These are phyloP conservation scores for Lanmaoa pseudosensibilis DNA, from an alignment of 768 basidiomycete genomes.

Conservation along the genomic window DNA sequence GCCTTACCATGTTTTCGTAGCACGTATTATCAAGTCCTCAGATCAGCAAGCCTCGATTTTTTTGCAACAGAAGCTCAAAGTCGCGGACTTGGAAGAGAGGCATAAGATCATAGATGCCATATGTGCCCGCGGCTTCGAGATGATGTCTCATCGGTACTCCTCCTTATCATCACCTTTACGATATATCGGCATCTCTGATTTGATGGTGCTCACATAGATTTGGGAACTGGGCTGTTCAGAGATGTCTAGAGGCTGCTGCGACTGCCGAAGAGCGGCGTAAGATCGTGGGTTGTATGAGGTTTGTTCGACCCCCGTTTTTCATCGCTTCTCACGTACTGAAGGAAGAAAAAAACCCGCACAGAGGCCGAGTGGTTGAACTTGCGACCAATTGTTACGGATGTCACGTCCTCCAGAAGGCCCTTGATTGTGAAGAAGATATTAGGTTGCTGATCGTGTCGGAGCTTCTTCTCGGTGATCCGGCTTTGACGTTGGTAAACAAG, in stretches of 20 bases:
- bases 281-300: conserved; percentile 88
- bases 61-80: conserved; percentile 86
- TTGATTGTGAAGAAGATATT: conserved; percentile 89
- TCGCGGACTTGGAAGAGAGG: conserved; percentile 74
- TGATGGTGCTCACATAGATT: conserved; percentile 49
- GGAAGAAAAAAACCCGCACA: conserved; percentile 25
- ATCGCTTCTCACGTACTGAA: conserved; percentile 10
- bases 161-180: conserved; percentile 2
- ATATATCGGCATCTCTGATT: conserved; percentile 1
- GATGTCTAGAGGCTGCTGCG: conserved; percentile 80
- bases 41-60: conserved; percentile 92
- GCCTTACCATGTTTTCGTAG: conserved; percentile 78
- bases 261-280: conserved; percentile 73
- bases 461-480: conserved; percentile 79
- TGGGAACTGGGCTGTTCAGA: conserved; percentile 89
- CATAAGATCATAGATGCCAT: conserved; percentile 87
- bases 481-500: conserved; percentile 84
- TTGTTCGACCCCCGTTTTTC: conserved; percentile 10
- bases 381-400: conserved; percentile 90
- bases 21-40: conserved; percentile 84
- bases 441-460: conserved; percentile 81
- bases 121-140: conserved; percentile 79
- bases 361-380: conserved; percentile 81
- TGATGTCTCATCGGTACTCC: conserved; percentile 83
- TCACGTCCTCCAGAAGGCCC: conserved; percentile 85